Evolutionary conservation across 768 basidiomycete genomes (phyloP), one percentile per base, ranked within the genome.

Genomic region (Lactarius trivialis): DNA sequence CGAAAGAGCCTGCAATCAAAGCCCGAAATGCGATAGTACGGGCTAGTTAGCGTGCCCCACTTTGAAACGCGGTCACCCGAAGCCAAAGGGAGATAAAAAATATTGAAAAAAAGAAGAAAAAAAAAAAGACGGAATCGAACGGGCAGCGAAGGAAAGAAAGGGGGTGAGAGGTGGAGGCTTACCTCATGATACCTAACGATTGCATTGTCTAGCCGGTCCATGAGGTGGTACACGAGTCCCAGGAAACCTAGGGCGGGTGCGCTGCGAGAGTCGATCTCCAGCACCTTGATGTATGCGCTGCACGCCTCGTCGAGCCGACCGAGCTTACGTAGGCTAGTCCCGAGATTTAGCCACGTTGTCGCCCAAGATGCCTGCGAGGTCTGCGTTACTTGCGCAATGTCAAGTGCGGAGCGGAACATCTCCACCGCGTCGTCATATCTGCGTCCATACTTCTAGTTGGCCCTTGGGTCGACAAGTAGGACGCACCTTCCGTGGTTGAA

Each of bases 181-280:
- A 93, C 95, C 78, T 95, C 91, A 71, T 99, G 97, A 67, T 97
- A 98, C 63, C 86, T 87, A 39, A 92, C 76, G 67, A 99, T 94
- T 2, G 96, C 91, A 14, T 81, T 81, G 67, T 95, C 87, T 7
- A 86, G 73, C 53, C 91, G 79, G 26, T 83, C 84, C 65, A 85
- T 75, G 19, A 91, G 77, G 67, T 97, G 93, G 68, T 88, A 78
- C 2, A 96, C 86, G 72, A 97, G 85, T n/a, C 93, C 97, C 0
- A 98, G 78, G 70, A 91, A 92, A 4, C 89, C 88, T 56, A 94
- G 83, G 3, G 93, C 93, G 12, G 85, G 80, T 1, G 89, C 79
- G 63, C 89, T 84, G 34, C 89, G 82, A n/a, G 93, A 86, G 67
- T 98, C 92, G 36, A 98, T 82, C 70, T 90, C 85, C 21, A 98